Conservation (phyloP, 371 early-diverging fungal genomes). For the Amoeboaphelidium protococcarum region DNA sequence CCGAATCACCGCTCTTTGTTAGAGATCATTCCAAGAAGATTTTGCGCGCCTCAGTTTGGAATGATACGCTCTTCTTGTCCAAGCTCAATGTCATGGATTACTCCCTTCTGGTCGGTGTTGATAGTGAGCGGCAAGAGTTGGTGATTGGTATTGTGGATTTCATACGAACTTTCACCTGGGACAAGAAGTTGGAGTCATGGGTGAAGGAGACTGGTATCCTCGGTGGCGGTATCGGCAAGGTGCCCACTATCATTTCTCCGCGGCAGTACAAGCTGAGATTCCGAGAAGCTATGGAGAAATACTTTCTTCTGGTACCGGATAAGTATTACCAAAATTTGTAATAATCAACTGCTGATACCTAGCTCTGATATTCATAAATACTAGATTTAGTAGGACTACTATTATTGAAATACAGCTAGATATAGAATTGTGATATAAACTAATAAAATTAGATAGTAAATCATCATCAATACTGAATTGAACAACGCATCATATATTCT, state of each 20-base stretch:
- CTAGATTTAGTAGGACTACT: no score
- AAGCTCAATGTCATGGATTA: constrained; percentile 84
- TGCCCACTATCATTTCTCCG: constrained; percentile 84
- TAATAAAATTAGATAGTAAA: no score
- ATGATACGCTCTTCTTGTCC: constrained; percentile 66
- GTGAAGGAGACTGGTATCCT: constrained; percentile 68
- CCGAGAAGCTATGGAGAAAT: constrained; percentile 64
- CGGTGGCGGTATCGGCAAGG: constrained; percentile 55
- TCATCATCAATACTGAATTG: no score
- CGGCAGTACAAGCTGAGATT: constrained; percentile 69
- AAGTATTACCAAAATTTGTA: constrained; percentile 17
- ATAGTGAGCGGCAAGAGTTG: constrained; percentile 45
- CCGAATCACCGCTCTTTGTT: constrained; percentile 58
- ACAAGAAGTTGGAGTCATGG: constrained; percentile 78
- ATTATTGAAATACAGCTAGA: no score
- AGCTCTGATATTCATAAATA: no score
- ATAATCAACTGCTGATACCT: no score
- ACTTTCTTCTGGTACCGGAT: constrained; percentile 48
- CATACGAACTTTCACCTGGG: constrained; percentile 87
- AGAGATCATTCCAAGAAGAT: constrained; percentile 56
- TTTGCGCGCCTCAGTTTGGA: constrained; percentile 43
- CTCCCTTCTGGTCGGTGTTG: constrained; percentile 68
- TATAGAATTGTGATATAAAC: no score
- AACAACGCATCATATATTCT: no score
- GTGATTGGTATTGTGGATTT: constrained; percentile 88